Base-by-base conservation (phyloP, 176 grass and related monocot genomes). In the Oryza glaberrima region DNA sequence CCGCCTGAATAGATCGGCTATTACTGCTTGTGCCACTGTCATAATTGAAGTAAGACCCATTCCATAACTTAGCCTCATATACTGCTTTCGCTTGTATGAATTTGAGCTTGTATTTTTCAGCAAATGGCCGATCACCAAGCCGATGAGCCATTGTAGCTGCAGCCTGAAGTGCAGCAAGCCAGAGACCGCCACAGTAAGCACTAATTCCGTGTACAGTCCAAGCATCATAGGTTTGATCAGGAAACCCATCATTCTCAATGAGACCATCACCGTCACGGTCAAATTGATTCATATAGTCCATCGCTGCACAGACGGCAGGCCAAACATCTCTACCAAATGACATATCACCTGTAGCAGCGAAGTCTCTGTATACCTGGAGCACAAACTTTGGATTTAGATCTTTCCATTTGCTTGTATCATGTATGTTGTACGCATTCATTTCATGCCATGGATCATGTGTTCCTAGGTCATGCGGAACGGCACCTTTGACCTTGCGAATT, bases 361-460 rank as follows among this genome's bases (percentile, higher is more conserved):
- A 98, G 79, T 98, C 96, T 84, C 93, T 92, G 83, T 99, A 99
- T 46, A 96, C 88, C 83, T 94, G 96, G 4, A 99, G 90, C 78
- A 99, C 93, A 61, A 99, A 99, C 86, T 99, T 99, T 75, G 96
- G 94, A 68, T 99, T 99, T 35, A 99, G 84, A 94, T 99, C 96
- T 83, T 99, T 99, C 96, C 93, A 99, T 85, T 92, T 99, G 82
- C 91, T 99, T 75, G 96, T 96, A 75, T 99, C 90, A 52, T 96
- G 96, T 82, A 99, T 95, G 61, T 95, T 96, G 70, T 99, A 99
- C 9, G 96, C 93, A 86, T 99, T 99, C 96, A 99, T 96, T 90
- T 99, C 96, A 69, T 94, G 90, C 96, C 96, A 99, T 28, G 96
- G 96, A 70, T 99, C 93, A 69, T 99, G 89, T 14, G 93, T 94